Conservation (phyloP, 768 basidiomycete species). For the Tubosaeta brunneosetosa region DNA sequence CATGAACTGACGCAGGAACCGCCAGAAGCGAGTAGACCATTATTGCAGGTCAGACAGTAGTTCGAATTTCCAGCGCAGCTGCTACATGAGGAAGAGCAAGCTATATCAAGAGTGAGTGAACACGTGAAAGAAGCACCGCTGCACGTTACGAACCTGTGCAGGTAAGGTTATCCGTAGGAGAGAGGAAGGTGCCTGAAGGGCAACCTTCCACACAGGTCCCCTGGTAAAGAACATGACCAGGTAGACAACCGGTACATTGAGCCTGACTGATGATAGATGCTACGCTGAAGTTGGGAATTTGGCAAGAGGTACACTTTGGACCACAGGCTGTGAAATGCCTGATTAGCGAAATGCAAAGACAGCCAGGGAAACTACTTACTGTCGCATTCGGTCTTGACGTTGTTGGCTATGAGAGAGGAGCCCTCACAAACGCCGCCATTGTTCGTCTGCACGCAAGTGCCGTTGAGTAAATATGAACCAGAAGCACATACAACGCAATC, state of each 20-base stretch:
- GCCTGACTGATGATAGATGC: conserved; percentile 61
- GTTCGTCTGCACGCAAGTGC: conserved; percentile 64
- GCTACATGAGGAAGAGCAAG: conserved; percentile 69
- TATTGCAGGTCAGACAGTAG: conserved; percentile 71
- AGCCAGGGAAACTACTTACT: conserved; percentile 38
- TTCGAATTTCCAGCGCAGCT: conserved; percentile 64
- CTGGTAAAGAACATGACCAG: conserved; percentile 67
- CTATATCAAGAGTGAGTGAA: conserved; percentile 28
- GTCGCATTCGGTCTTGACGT: conserved; percentile 79
- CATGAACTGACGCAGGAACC: conserved; percentile 77
- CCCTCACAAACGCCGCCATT: conserved; percentile 69
- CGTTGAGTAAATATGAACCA: conserved; percentile 60
- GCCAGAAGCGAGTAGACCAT: conserved; percentile 58
- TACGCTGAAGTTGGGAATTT: conserved; percentile 65
- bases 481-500: conserved; percentile 67
- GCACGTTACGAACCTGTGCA: conserved; percentile 56
- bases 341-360: background rate
- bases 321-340: conserved; percentile 61
- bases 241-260: conserved; percentile 75
- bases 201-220: conserved; percentile 69
- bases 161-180: conserved; percentile 65
- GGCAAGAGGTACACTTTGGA: conserved; percentile 74
- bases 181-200: conserved; percentile 68
- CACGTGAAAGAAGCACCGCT: background rate
- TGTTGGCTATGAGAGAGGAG: conserved; percentile 70